phyloP scores from a whole-genome alignment of 306 rosid genomes.

The Quercus alba region DNA sequence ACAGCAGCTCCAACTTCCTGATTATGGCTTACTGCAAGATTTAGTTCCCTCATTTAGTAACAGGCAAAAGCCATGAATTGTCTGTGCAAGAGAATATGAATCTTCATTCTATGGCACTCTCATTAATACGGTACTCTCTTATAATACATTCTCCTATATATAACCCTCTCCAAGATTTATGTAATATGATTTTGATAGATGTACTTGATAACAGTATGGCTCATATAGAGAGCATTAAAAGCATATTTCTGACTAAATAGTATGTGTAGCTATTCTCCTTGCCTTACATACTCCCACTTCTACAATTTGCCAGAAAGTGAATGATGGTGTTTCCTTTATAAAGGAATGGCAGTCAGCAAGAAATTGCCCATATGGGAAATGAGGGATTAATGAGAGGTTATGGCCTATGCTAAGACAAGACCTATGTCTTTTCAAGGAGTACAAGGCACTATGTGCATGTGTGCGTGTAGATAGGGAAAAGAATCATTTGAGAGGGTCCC shows the following conservation, averaged over 20 bases:
- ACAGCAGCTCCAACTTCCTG: conserved; percentile 44
- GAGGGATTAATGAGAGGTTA: background rate
- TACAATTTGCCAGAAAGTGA: background rate
- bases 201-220: background rate
- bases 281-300: background rate
- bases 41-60: conserved; percentile 47
- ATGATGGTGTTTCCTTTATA: background rate
- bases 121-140: too few relatives aligned
- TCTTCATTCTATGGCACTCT: background rate
- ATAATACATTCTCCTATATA: too few relatives aligned
- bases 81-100: background rate
- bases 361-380: background rate
- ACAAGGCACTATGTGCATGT: background rate
- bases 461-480: background rate
- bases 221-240: conserved; percentile 13
- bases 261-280: background rate
- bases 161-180: background rate
- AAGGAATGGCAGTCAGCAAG: background rate
- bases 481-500: too few relatives aligned
- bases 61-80: conserved; percentile 45
- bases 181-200: background rate
- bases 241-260: conserved; percentile 8
- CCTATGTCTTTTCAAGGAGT: background rate
- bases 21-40: conserved; percentile 72
- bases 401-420: background rate